Evolutionary conservation across 2,329 filamentous ascomycete species (phyloP), one percentile per base, ranked within the genome.

Genomic region (Pseudogymnoascus sp.): DNA sequence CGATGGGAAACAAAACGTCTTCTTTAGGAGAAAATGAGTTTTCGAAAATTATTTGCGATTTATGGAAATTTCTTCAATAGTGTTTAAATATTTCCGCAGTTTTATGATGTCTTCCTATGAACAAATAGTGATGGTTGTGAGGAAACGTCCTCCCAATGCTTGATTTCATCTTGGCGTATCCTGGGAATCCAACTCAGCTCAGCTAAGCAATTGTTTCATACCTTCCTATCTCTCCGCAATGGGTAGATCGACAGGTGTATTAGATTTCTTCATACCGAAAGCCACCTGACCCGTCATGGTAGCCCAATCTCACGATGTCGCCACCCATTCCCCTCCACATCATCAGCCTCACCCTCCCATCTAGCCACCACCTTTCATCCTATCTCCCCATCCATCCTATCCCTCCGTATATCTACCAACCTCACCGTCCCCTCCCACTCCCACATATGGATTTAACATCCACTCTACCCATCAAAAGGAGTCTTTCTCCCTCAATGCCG

Each of bases 371-470:
- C 23, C 47, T 31, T 16, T 5, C 50, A 56, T 56, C 4, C n/a
- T 4, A 53, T 18, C 47, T 16, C n/a, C 47, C n/a, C 33, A 31
- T 8, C n/a, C 25, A 28, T 31, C 25, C 12, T 53, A 53, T 21
- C 50, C 50, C n/a, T 18, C 28, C n/a, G 33, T 35, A 33, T 56
- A 56, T 56, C 25, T 56, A 56, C 25, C 50, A 12, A 25, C 44
- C 44, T 50, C 44, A 25, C 12, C 44, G 3, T 11, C 50, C 5
- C 11, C 28, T 10, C 23, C 50, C 25, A 56, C 28, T 56, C 28
- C 28, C 50, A 56, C 50, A 56, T 56, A 56, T 21, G 50, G 50
- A 33, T 35, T 56, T 56, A 56, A 56, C 28, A 33, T 56, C 50
- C 50, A 56, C 28, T 56, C 50, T 56, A 56, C 8, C 28, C 50